phyloP scores from a whole-genome alignment of 306 rosid species.

The Rosa chinensis region DNA sequence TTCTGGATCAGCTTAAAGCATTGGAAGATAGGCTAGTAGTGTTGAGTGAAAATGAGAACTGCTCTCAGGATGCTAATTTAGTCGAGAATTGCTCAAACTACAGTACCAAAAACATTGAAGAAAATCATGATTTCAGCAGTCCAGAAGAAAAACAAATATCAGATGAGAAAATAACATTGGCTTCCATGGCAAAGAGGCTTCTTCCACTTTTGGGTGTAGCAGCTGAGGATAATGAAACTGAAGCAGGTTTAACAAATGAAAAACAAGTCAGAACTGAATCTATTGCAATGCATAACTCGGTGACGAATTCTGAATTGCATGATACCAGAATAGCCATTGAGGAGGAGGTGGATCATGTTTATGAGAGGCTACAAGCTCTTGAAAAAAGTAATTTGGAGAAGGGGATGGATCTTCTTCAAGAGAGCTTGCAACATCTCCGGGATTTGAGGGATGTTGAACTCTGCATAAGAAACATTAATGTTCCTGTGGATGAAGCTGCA shows the following conservation, averaged over 20 bases:
- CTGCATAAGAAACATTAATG: conserved; percentile 36
- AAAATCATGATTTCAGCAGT: conserved; percentile 33
- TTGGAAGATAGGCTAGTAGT: conserved; percentile 64
- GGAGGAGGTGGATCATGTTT: conserved; percentile 77
- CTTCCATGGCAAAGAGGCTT: conserved; percentile 63
- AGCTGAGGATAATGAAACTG: conserved; percentile 29
- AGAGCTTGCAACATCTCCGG: conserved; percentile 64
- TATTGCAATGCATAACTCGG: conserved; percentile 31
- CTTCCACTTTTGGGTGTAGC: conserved; percentile 68
- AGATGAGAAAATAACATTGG: conserved; percentile 35
- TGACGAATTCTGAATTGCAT: conserved; percentile 31
- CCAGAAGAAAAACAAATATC: conserved; percentile 38
- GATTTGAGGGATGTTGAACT: conserved; percentile 66
- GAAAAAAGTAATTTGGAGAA: conserved; percentile 23
- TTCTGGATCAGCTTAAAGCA: conserved; percentile 70
- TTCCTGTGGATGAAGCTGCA: conserved; percentile 32
- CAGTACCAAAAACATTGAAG: conserved; percentile 26
- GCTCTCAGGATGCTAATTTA: conserved; percentile 33
- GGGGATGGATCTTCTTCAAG: conserved; percentile 68
- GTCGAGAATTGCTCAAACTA: conserved; percentile 23
- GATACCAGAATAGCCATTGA: conserved; percentile 44
- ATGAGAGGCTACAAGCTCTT: conserved; percentile 74
- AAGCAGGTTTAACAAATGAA: conserved; percentile 31
- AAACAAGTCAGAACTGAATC: conserved; percentile 32
- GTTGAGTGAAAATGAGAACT: conserved; percentile 48